These are phyloP conservation scores for Arctostaphylos glauca DNA, from an alignment of 148 eudicot genomes.

Conservation along the genomic window DNA sequence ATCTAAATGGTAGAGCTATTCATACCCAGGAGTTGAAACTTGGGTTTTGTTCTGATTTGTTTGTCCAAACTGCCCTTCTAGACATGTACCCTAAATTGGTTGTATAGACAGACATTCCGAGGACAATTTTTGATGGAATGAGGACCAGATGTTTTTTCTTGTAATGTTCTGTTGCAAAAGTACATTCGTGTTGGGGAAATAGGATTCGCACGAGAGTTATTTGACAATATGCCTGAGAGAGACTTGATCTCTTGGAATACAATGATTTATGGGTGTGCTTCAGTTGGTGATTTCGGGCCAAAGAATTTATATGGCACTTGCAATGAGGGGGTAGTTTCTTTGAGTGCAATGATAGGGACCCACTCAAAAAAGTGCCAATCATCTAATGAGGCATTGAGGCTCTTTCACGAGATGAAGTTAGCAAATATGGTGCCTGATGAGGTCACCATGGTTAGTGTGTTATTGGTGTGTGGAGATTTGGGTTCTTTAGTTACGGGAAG, in stretches of 20 bases:
- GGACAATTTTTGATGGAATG: conserved; percentile 9
- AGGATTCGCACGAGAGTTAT: conserved; percentile 12
- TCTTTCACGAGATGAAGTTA: too few species aligned
- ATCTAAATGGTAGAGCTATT: conserved; percentile 7
- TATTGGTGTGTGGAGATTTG: too few species aligned
- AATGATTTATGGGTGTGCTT: conserved; percentile 22
- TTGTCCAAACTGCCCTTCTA: conserved; percentile 20
- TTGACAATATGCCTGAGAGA: conserved; percentile 17
- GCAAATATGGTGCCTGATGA: too few species aligned
- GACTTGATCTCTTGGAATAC: conserved; percentile 26
- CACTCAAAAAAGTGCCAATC: conserved; percentile 1
- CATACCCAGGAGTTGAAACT: conserved; percentile 21
- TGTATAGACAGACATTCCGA: conserved; percentile 4
- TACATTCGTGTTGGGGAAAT: conserved; percentile 18
- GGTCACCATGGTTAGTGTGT: conserved; percentile 22
- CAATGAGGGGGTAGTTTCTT: too few species aligned
- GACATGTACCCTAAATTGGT: conserved; percentile 20
- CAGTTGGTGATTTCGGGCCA: background rate
- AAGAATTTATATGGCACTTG: background rate
- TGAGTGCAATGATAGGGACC: background rate
- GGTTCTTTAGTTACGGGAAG: too few species aligned
- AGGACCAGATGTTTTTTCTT: conserved; percentile 16
- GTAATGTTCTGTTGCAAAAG: conserved; percentile 17
- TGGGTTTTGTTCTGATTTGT: conserved; percentile 20
- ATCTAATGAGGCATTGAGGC: too few species aligned